phyloP scores from a whole-genome alignment of 805 yeast species.

The Starmerella stellata region DNA sequence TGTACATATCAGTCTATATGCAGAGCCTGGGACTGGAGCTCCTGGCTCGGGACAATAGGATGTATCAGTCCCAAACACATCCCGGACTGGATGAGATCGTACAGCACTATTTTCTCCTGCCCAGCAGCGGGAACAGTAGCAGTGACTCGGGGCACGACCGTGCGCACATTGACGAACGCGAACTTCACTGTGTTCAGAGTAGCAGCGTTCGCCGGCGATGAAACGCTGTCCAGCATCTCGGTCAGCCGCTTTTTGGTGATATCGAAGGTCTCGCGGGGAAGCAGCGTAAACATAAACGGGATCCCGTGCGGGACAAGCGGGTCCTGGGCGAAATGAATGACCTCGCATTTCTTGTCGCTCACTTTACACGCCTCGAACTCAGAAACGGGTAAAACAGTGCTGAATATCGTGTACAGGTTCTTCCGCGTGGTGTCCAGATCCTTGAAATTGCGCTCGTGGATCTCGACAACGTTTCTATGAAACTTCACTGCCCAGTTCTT shows the following conservation, averaged over 20 bases:
- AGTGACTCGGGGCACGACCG: neutral
- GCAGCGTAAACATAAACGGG: slow-evolving; percentile 47
- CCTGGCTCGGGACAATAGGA: slow-evolving; percentile 40
- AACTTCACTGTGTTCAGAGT: neutral
- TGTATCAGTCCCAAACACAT: slow-evolving; percentile 67
- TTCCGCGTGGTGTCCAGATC: slow-evolving; percentile 26
- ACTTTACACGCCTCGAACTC: slow-evolving; percentile 9
- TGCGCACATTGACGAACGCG: neutral
- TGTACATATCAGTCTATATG: too few species aligned
- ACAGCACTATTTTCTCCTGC: neutral
- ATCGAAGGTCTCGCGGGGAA: slow-evolving; percentile 45
- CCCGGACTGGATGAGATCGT: slow-evolving; percentile 24
- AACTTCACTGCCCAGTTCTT: neutral
- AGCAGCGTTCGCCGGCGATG: too few species aligned
- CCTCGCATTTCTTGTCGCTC: slow-evolving; percentile 28
- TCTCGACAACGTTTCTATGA: neutral
- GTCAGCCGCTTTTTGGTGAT: slow-evolving; percentile 53
- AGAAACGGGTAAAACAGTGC: slow-evolving; percentile 17
- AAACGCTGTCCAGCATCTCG: slow-evolving; percentile 30
- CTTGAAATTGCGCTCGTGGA: neutral
- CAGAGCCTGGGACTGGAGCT: slow-evolving; percentile 13
- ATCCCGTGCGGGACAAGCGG: slow-evolving; percentile 30
- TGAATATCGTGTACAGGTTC: slow-evolving; percentile 23
- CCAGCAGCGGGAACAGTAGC: neutral
- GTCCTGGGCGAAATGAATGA: slow-evolving; percentile 57